Base-by-base conservation (phyloP, 2,329 filamentous ascomycete genomes). In the Pseudocercospora macadamiae region DNA sequence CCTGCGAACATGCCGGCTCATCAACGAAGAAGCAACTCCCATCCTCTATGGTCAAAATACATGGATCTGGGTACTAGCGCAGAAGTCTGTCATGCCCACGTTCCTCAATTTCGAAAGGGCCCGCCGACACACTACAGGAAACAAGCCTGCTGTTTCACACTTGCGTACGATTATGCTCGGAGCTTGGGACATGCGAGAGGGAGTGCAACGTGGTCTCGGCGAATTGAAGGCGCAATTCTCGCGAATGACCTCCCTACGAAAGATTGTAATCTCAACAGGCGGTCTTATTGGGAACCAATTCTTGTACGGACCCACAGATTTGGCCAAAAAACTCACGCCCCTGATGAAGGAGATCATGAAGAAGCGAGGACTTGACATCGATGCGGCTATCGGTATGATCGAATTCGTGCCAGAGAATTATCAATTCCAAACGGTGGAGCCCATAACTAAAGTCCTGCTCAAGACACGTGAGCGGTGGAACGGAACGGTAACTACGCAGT, bases 31-130 rank as follows among this genome's bases (percentile, higher is more conserved):
- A 72, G 76, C 74, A 0, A 67, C 67, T 0, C 69, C 73, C n/a
- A 72, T 82, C 3, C 72, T 83, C 5, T 83, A 83, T 64, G 73
- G 74, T 10, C 65, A 65, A 9, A 80, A 82, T 68, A 73, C 72
- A 26, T 83, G 82, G 72, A 10, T 39, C 4, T 7, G 8, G 16
- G 6, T 2, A 19, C 2, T 39, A 18, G 36, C n/a, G n/a, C n/a
- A n/a, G 6, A 39, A 9, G 2, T 18, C 36, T 39, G 34, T n/a
- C n/a, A n/a, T n/a, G n/a, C n/a, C n/a, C n/a, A n/a, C n/a, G n/a
- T n/a, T n/a, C 12, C 34, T 37, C 5, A 37, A 37, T 8, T 16
- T n/a, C n/a, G n/a, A n/a, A 14, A 16, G n/a, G 16, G 7, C 16
- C 36, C 3, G 36, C 3, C 36, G 19, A 39, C 36, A 39, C 36